These are phyloP conservation scores for Madurella fahalii DNA, from an alignment of 2,329 filamentous ascomycete genomes.

Conservation along the genomic window DNA sequence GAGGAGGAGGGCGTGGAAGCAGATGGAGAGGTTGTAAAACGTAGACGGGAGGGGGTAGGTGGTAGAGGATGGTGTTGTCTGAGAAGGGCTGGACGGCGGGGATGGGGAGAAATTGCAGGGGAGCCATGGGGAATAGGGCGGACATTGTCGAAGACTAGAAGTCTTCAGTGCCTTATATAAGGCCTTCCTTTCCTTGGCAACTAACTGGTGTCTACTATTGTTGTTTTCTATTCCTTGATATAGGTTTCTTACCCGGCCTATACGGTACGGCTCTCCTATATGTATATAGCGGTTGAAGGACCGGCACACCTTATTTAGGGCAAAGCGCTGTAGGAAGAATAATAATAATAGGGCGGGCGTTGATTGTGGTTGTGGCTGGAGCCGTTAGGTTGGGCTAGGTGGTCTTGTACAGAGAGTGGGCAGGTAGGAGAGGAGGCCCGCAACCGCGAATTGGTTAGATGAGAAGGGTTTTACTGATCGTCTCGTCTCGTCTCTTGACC, in stretches of 20 bases:
- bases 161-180: not conserved
- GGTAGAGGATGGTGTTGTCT: conserved; percentile 27
- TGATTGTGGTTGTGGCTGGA: not conserved
- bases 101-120: conserved; percentile 26
- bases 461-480: not conserved
- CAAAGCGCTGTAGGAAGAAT: too few species aligned
- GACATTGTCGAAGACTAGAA: too few species aligned
- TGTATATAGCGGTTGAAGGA: too few species aligned
- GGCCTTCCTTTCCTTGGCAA: too few species aligned
- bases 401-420: too few species aligned
- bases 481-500: not conserved
- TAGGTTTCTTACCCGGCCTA: too few species aligned
- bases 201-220: too few species aligned
- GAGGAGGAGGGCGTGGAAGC: conserved; percentile 13
- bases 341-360: conserved; percentile 11
- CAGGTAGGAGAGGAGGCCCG: not conserved
- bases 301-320: too few species aligned
- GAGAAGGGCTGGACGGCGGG: conserved; percentile 25
- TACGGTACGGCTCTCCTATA: too few species aligned
- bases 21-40: conserved; percentile 24
- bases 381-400: not conserved
- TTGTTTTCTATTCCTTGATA: too few species aligned
- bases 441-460: not conserved
- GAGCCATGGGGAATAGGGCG: conserved; percentile 20
- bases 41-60: conserved; percentile 23